A percentile compares a stretch with the other conserved stretches of the same genome.
Evolutionary conservation across 805 yeast genomes (phyloP).

Genomic region (Wickerhamiella dianesei): DNA sequence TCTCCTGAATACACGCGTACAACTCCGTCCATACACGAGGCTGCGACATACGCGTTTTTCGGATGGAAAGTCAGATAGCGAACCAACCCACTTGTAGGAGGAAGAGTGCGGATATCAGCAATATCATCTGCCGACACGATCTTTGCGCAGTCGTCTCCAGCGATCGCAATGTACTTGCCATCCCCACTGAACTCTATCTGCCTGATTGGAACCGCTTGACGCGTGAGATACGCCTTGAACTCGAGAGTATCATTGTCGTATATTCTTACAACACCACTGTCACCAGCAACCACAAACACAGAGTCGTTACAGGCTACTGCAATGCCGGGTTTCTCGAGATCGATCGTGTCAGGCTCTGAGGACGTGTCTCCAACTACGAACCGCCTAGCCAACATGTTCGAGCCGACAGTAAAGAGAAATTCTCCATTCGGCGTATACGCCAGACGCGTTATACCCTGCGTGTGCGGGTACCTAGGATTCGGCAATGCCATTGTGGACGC

Average conservation of each 20-base stretch:
- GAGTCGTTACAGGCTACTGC: constrained; percentile 19
- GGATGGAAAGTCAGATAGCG: constrained; percentile 35
- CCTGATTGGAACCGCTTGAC: constrained; percentile 26
- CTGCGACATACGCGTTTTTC: constrained; percentile 19
- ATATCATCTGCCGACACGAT: constrained; percentile 24
- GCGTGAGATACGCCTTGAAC: constrained; percentile 15
- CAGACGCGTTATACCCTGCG: constrained; percentile 23
- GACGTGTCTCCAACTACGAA: constrained; percentile 20
- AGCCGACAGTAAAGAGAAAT: constrained; percentile 26
- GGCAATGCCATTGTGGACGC: constrained; percentile 3
- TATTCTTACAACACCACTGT: constrained; percentile 29
- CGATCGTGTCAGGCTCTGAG: constrained; percentile 25
- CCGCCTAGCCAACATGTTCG: constrained; percentile 24
- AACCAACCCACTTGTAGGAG: constrained; percentile 33
- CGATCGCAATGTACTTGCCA: constrained; percentile 26
- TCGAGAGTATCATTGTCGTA: constrained; percentile 19
- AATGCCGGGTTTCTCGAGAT: constrained; percentile 18
- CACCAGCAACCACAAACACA: constrained; percentile 31
- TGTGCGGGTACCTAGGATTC: constrained; percentile 24
- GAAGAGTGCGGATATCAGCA: constrained; percentile 30
- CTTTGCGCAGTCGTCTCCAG: constrained; percentile 24
- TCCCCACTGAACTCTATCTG: constrained; percentile 24
- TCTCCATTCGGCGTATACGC: constrained; percentile 25
- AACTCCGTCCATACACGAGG: constrained; percentile 25
- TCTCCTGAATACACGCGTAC: constrained; percentile 22